Evolutionary conservation across 83 land plant genomes (phyloP), one percentile per base, ranked within the genome.

Genomic region (Isoetes engelmannii): DNA sequence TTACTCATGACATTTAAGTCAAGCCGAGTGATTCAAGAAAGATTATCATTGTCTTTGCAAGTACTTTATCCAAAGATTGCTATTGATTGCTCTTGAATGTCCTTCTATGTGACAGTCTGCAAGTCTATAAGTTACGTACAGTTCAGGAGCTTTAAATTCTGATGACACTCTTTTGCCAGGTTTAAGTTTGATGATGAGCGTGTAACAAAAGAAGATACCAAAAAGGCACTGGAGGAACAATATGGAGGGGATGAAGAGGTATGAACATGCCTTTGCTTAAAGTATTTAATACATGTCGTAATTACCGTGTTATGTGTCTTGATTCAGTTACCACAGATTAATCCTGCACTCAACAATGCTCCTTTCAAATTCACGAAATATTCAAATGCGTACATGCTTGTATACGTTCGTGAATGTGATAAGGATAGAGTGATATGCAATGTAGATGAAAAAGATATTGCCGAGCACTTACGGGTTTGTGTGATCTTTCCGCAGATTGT

Each of bases 221-320:
- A 94, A 65, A 86, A 82, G 67, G 97, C 96, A 44, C 76, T 90
- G 45, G 98, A 94, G 71, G 98, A 94, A 74, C 98, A 87, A 60
- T 94, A 86, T 77, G 98, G 98, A 57, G 98, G 98, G 58, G 98
- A 90, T 59, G 98, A 90, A 56, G 97, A 94, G 85, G 98, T 94
- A 63, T 17, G 37, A 18, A 49, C 54, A 8, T 53, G 19, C 4
- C 18, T 55, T 19, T 5, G 21, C 61, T 70, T 0, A 43, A 60
- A 18, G 67, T 45, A 37, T 59, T 42, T 63, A 0, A 21, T 45
- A 45, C 1, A 17, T 63, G 45, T 17, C 19, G 5, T 15, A 42
- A 57, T 15, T 56, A 15, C 9, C 7, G 46, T 10, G 8, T 9
- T 68, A 7, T 60, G 46, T 42, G 7, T 44, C 5, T 57, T 18